These are phyloP conservation scores for Lentinula sp. DNA, from an alignment of 768 basidiomycete genomes.

Conservation along the genomic window DNA sequence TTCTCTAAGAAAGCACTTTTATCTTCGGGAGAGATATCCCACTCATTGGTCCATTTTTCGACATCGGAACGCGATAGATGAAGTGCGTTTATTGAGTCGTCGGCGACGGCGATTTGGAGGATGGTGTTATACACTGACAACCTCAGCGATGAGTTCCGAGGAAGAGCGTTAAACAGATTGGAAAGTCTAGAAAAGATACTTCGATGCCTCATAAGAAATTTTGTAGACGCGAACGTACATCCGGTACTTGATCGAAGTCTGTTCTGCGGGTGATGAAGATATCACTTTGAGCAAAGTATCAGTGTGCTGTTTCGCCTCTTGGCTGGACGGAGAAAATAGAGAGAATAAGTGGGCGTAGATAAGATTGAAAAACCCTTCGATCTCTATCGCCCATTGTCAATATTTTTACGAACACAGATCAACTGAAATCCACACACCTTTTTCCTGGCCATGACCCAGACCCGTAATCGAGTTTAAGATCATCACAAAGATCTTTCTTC, in stretches of 20 bases:
- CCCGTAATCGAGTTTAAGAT: constrained; percentile 58
- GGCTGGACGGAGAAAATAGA: constrained; percentile 47
- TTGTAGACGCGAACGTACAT: constrained; percentile 42
- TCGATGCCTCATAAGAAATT: constrained; percentile 4
- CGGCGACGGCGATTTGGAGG: constrained; percentile 49
- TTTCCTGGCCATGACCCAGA: constrained; percentile 72
- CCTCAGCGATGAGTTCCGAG: constrained; percentile 61
- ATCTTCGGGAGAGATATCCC: constrained; percentile 58
- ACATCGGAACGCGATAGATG: constrained; percentile 54
- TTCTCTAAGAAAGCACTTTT: constrained; percentile 62
- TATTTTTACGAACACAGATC: not conserved
- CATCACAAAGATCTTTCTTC: constrained; percentile 50
- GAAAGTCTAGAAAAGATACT: constrained; percentile 46
- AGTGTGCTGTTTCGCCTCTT: constrained; percentile 49
- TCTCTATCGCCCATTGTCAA: constrained; percentile 38
- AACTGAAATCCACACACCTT: constrained; percentile 42
- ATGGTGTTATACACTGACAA: constrained; percentile 57
- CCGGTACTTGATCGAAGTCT: constrained; percentile 64
- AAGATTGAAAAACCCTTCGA: constrained; percentile 86
- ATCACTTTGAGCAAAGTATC: constrained; percentile 47
- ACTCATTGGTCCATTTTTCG: constrained; percentile 76
- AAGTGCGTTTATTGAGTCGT: constrained; percentile 58
- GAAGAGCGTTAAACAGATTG: constrained; percentile 75
- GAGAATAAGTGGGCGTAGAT: constrained; percentile 67
- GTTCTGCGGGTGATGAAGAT: constrained; percentile 46